phyloP scores from a whole-genome alignment of 225 moss, liverwort and hornwort species.

The Rhytidiadelphus loreus region DNA sequence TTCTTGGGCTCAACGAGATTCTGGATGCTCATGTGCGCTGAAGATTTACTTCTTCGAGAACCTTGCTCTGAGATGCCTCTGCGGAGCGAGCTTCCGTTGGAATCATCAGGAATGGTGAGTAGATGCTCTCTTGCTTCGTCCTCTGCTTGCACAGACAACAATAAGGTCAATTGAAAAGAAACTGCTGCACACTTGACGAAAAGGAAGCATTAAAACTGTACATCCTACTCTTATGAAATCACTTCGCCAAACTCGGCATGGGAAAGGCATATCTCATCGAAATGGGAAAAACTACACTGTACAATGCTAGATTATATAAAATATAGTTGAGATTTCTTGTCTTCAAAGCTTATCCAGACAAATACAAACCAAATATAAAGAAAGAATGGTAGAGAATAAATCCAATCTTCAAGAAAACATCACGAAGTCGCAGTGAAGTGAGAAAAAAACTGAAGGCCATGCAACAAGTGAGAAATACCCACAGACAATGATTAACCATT shows the following conservation, averaged over 20 bases:
- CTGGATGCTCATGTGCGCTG: slow-evolving; percentile 17
- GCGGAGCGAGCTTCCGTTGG: background rate
- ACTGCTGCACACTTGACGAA: background rate
- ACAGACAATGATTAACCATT: background rate
- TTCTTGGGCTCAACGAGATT: slow-evolving; percentile 36
- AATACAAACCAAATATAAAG: background rate
- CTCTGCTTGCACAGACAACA: background rate
- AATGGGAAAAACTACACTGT: background rate
- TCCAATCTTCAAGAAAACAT: background rate
- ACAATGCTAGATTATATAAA: background rate
- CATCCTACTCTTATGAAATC: background rate
- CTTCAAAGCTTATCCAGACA: background rate
- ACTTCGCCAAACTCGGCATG: background rate
- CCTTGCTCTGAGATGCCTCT: background rate
- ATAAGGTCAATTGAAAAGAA: background rate
- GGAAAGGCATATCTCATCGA: background rate
- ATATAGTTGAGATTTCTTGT: background rate
- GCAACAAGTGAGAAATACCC: background rate
- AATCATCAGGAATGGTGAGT: slow-evolving; percentile 26
- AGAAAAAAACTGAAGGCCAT: background rate
- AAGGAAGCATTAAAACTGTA: background rate
- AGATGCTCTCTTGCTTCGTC: slow-evolving; percentile 35
- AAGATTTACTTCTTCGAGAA: background rate
- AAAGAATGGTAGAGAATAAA: background rate
- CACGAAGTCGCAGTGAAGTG: background rate